Conservation (phyloP, 257 asterid species). For the Jasminum sambac region DNA sequence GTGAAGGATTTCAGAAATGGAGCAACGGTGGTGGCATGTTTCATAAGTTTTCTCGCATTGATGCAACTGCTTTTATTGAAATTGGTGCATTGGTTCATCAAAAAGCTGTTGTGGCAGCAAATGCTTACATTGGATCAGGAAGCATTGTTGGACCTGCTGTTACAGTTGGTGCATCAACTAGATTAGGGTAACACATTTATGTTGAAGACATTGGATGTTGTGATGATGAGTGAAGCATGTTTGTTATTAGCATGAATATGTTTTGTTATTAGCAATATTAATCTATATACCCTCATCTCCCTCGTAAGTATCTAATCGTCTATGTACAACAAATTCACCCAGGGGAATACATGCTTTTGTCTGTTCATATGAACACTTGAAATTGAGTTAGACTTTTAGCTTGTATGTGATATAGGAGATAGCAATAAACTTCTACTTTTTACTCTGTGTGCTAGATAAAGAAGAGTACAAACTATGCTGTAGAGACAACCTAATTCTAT, state of each 20-base stretch:
- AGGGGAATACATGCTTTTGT: neutral
- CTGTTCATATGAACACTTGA: neutral
- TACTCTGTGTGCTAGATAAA: neutral
- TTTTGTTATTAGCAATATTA: neutral
- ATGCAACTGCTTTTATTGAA: slow-evolving; percentile 73
- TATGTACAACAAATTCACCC: neutral
- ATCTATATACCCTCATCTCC: neutral
- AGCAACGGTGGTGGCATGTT: slow-evolving; percentile 74
- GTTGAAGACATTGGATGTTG: slow-evolving; percentile 10
- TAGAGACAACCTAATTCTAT: neutral
- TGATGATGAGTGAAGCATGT: neutral
- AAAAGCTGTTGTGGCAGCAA: slow-evolving; percentile 58
- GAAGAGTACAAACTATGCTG: neutral
- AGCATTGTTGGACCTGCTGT: slow-evolving; percentile 74
- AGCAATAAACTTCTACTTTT: neutral
- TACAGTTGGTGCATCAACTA: slow-evolving; percentile 71
- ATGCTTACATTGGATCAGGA: slow-evolving; percentile 72
- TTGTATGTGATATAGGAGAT: neutral
- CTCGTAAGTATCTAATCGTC: neutral
- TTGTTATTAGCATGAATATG: neutral
- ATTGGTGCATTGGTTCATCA: slow-evolving; percentile 73
- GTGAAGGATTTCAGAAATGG: slow-evolving; percentile 63
- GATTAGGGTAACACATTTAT: slow-evolving; percentile 59
- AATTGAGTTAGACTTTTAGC: neutral
- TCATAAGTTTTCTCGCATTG: slow-evolving; percentile 67